These are phyloP conservation scores for Candida nanaspora DNA, from an alignment of 805 yeast species.

Conservation along the genomic window DNA sequence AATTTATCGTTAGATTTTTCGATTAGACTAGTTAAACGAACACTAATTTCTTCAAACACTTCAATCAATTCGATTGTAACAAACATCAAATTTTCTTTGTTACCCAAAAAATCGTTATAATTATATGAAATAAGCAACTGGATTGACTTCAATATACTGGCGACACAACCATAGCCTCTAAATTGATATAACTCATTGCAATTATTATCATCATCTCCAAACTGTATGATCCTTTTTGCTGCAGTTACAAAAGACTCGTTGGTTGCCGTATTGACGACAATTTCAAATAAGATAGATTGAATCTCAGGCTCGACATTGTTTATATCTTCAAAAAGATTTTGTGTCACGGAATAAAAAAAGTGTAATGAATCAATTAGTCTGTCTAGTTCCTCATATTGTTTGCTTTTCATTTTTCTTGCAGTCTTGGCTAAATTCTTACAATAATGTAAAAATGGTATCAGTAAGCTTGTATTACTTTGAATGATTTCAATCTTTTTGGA, in stretches of 20 bases:
- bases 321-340: neutral
- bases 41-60: neutral
- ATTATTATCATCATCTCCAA: constrained; percentile 12
- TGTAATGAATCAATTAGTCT: neutral
- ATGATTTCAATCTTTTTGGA: neutral
- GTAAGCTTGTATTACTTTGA: neutral
- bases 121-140: neutral
- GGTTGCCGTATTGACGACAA: neutral
- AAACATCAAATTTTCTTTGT: neutral
- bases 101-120: neutral
- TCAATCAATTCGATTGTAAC: neutral
- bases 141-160: neutral
- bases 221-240: constrained; percentile 13
- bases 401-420: neutral
- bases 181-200: neutral
- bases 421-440: neutral
- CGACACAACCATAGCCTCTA: neutral
- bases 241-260: constrained; percentile 2
- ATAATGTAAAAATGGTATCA: neutral
- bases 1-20: neutral
- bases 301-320: neutral
- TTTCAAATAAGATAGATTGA: neutral
- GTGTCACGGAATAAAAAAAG: neutral
- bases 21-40: neutral
- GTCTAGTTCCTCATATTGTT: neutral